Base-by-base conservation (phyloP, 2,329 filamentous ascomycete species). In the Trichophyton mentagrophytes region DNA sequence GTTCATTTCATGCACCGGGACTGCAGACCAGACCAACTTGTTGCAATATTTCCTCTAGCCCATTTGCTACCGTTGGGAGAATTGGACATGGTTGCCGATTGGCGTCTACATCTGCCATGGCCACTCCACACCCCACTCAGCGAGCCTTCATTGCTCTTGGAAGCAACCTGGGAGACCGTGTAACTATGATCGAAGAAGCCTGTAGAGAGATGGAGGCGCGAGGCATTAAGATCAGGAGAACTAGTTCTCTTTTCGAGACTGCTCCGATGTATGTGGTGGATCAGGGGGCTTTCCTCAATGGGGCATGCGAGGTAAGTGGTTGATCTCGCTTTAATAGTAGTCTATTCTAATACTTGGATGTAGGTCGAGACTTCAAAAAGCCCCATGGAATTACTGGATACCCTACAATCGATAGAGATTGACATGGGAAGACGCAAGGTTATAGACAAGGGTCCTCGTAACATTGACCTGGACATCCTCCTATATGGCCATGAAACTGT, bases 221-320 rank as follows among this genome's bases (percentile, higher is more conserved):
- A 22, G 85, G 84, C 38, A 89, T 97, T 69, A 82, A 76, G 59
- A 82, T 99, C 44, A 80, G 84, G 68, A 81, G 86, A 67, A 96
- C 92, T 0, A 97, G 92, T 72, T 87, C 85, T 63, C 78, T 99
- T 2, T 99, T 93, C 82, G 90, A 97, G 76, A 99, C 92, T 2
- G 85, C 89, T 67, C 90, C 93, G 22, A 99, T 99, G 93, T 99
- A 99, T 73, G 88, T 96, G 65, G 77, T 88, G 64, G 87, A 96
- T 64, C 93, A 99, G 72, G 85, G 85, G 64, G 82, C 83, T 33
- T 99, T 99, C 70, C 77, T 96, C 56, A 99, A 99, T 71, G 93
- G 90, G 20, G 91, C 86, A 61, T 96, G 90, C 72, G 89, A 95
- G 84, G 90, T 95, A 73, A 71, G 84, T 78, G 57, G 7, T 60